Conservation (phyloP, 106 monocot genomes). For the Xerophyta viscosa region DNA sequence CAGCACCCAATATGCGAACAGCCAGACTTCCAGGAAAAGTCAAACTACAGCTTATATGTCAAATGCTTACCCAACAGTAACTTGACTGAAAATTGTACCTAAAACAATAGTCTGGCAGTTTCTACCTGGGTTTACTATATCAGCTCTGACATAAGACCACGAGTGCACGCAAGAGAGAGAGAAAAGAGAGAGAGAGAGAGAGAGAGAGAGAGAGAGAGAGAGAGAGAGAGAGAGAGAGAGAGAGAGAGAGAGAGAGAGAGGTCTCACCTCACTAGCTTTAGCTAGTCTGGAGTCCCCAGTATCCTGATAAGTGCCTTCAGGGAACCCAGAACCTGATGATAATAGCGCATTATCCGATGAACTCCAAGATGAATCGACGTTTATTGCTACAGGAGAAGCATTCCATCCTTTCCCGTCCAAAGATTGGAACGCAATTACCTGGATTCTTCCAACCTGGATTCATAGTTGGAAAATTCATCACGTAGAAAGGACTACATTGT, state of each 20-base stretch:
- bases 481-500: not conserved
- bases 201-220: no score
- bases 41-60: no score
- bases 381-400: conserved; percentile 24
- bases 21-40: no score
- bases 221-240: not conserved
- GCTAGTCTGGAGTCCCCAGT: conserved; percentile 54
- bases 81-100: no score
- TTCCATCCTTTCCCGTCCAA: conserved; percentile 46
- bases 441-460: conserved; percentile 78
- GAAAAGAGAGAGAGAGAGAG: not conserved
- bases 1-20: no score
- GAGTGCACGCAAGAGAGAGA: no score
- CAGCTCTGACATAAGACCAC: no score
- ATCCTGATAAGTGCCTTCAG: conserved; percentile 55
- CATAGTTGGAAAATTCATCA: not conserved
- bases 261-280: conserved; percentile 46
- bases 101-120: no score
- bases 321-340: conserved; percentile 26
- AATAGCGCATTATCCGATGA: conserved; percentile 42
- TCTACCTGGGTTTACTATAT: no score
- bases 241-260: not conserved
- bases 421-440: conserved; percentile 96
- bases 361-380: conserved; percentile 66
- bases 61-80: no score